Percentiles rank a stretch among this genome's conserved stretches.
Evolutionary conservation across 257 asterid species (phyloP).

Genomic region (Lithospermum erythrorhizon): DNA sequence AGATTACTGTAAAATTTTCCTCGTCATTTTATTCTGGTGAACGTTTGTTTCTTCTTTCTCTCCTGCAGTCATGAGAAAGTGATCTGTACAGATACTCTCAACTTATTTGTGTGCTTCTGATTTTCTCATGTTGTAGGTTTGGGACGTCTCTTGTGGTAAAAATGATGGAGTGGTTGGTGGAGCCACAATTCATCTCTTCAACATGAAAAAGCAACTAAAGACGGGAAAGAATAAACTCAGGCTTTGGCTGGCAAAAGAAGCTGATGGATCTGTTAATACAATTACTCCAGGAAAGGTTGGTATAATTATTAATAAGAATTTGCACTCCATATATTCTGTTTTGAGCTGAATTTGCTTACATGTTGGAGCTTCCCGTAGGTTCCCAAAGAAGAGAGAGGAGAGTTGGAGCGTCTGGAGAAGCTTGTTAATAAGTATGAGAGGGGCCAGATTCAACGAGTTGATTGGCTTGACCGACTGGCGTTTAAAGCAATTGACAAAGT

Average conservation of each 20-base stretch:
- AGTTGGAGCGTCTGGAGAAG: constrained; percentile 90
- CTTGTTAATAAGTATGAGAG: constrained; percentile 89
- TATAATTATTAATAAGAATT: constrained; percentile 1
- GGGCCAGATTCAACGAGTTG: constrained; percentile 95
- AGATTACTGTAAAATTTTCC: background rate
- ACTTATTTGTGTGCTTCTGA: background rate
- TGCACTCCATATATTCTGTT: background rate
- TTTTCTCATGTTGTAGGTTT: constrained; percentile 38
- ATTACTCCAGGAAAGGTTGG: constrained; percentile 88
- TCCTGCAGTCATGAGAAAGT: background rate
- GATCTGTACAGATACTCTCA: background rate
- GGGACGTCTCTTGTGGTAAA: constrained; percentile 77
- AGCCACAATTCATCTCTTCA: constrained; percentile 86
- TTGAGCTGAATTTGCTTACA: constrained; percentile 5
- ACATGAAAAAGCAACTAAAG: constrained; percentile 83
- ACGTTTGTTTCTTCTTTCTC: background rate
- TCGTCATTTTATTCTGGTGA: background rate
- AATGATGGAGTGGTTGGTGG: constrained; percentile 74
- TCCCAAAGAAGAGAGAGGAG: constrained; percentile 95
- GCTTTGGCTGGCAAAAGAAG: constrained; percentile 81
- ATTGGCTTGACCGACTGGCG: constrained; percentile 95
- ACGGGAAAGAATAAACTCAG: constrained; percentile 93
- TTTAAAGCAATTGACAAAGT: constrained; percentile 89
- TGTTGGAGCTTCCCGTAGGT: constrained; percentile 39
- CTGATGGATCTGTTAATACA: constrained; percentile 84